Evolutionary conservation across 768 basidiomycete species (phyloP), one percentile per base, ranked within the genome.

Genomic region (Phlebiopsis gigantea): DNA sequence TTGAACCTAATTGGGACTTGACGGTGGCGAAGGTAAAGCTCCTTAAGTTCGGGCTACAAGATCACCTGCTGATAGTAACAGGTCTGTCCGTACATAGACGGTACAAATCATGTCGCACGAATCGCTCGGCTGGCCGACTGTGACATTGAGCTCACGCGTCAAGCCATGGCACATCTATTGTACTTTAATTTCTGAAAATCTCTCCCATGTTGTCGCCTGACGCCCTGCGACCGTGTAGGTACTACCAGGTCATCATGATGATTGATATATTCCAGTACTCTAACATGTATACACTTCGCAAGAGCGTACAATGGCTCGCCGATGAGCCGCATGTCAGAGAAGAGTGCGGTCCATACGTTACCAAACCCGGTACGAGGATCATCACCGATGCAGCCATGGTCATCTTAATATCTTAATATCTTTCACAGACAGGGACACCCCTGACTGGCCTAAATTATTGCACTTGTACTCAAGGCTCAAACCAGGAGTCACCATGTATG

Each of bases 181-280:
- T 97, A 63, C 72, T 25, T 30, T 12, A 2, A 2, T 2, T 19
- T 25, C 44, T 15, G 2, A 31, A 2, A 17, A n/a, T 5, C 6
- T 17, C 10, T n/a, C 7, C 50, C 17, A 48, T 14, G 12, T 28
- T 30, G 24, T 22, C 44, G 19, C 4, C 28, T 5, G 4, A 21
- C 21, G 8, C 17, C 28, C 30, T 15, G n/a, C 28, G 21, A 2
- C 56, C 17, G 45, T 24, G n/a, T 61, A 95, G 93, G 44, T 97
- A 93, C 66, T 98, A 98, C 68, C 93, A 97, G 73, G 93, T 95
- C 42, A 85, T 97, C 61, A 93, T 98, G 89, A 89, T 86, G 60
- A 84, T 95, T 54, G 97, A 99, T 73, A 92, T 98, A 44, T 99
- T 99, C 69, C 95, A 97, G 69, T 96, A 88, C 69, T 93, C 93